Percentiles rank a stretch among this genome's conserved stretches.
Conservation (phyloP, 495 filamentous ascomycete genomes). For the Neohortaea acidophila region DNA sequence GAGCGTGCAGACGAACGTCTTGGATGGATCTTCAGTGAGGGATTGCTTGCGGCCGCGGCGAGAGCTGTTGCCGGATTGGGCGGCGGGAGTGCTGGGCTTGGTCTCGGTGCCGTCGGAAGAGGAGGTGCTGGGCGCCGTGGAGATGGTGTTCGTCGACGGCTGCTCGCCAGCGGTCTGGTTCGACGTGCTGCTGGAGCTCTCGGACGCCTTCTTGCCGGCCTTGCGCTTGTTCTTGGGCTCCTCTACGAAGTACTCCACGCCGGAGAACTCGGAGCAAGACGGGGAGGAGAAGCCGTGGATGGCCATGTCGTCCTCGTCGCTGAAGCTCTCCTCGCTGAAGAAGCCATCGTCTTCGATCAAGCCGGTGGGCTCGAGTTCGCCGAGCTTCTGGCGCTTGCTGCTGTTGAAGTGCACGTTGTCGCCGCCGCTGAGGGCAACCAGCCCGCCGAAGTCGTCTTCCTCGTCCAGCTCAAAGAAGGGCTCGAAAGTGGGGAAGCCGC, state of each 20-base stretch:
- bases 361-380: conserved; percentile 39
- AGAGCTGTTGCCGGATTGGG: conserved; percentile 52
- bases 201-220: conserved; percentile 5
- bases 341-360: conserved; percentile 51
- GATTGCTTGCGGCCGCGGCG: conserved; percentile 98
- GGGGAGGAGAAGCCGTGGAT: conserved; percentile 14
- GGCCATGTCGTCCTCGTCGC: conserved; percentile 45
- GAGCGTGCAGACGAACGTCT: conserved; percentile 92
- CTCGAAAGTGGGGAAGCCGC: conserved; percentile 62
- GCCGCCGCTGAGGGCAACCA: conserved; percentile 50
- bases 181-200: conserved; percentile 14
- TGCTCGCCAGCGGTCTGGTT: conserved; percentile 28
- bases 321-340: conserved; percentile 59
- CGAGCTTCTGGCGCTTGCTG: conserved; percentile 64
- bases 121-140: conserved; percentile 10
- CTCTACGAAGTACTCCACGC: conserved; percentile 6
- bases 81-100: conserved; percentile 12
- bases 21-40: conserved; percentile 91
- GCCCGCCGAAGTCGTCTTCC: conserved; percentile 72
- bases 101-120: conserved; percentile 25
- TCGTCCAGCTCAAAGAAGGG: conserved; percentile 84
- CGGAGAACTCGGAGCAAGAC: conserved; percentile 16
- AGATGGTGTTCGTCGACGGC: conserved; percentile 26
- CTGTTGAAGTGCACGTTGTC: conserved; percentile 48
- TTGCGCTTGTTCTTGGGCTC: conserved; percentile 4